phyloP scores from a whole-genome alignment of 768 basidiomycete genomes.

The Lentinula edodes region DNA sequence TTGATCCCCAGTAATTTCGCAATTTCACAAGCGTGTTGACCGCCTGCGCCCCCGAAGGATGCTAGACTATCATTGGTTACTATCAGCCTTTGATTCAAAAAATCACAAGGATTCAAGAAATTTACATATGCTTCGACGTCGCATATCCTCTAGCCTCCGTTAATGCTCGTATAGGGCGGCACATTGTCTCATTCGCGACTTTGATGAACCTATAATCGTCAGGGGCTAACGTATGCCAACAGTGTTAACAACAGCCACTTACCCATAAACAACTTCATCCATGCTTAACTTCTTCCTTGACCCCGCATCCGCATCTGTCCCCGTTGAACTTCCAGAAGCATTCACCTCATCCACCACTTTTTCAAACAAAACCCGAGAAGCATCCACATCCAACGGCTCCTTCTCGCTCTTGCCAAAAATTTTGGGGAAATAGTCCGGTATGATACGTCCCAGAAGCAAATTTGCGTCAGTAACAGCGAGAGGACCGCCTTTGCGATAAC shows the following conservation, averaged over 20 bases:
- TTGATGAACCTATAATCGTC: constrained; percentile 69
- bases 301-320: neutral
- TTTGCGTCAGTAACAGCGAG: constrained; percentile 93
- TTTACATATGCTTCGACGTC: constrained; percentile 65
- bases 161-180: constrained; percentile 83
- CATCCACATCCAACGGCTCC: constrained; percentile 75
- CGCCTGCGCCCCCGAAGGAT: constrained; percentile 87
- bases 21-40: constrained; percentile 92
- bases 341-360: constrained; percentile 69
- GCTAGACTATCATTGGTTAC: constrained; percentile 48
- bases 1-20: constrained; percentile 82
- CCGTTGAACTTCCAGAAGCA: neutral
- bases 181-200: constrained; percentile 97
- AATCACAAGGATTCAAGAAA: constrained; percentile 1
- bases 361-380: constrained; percentile 64
- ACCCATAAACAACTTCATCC: constrained; percentile 91
- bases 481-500: constrained; percentile 83
- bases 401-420: constrained; percentile 90
- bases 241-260: constrained; percentile 13
- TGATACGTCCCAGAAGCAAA: constrained; percentile 78
- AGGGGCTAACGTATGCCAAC: neutral
- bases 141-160: constrained; percentile 89
- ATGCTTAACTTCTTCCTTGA: constrained; percentile 45
- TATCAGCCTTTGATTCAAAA: neutral
- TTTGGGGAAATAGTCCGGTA: constrained; percentile 91